These are phyloP conservation scores for Crithidia sp. DNA, from an alignment of 208 protist genomes.

Conservation along the genomic window DNA sequence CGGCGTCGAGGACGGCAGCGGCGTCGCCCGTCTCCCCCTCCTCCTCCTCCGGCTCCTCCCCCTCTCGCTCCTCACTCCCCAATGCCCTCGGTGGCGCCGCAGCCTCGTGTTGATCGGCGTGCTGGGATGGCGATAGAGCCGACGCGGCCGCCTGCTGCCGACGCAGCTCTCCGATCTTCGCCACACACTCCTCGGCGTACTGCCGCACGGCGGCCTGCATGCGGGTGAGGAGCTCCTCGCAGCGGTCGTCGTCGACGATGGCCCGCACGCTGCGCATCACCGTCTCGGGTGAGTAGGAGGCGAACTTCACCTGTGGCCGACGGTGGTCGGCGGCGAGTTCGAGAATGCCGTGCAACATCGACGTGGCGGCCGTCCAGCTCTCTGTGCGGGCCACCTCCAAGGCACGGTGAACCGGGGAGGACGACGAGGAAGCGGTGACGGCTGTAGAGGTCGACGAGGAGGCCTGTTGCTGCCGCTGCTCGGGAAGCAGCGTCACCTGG, in stretches of 20 bases:
- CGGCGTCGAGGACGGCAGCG: constrained; percentile 1
- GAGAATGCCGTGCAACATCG: constrained; percentile 53
- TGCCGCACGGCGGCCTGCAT: constrained; percentile 32
- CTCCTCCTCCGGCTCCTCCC: constrained; percentile 13
- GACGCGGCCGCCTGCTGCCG: constrained; percentile 2
- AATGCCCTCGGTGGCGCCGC: not conserved
- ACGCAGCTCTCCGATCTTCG: constrained; percentile 11
- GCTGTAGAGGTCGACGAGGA: not conserved
- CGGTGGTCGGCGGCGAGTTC: constrained; percentile 14
- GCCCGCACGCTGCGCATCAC: constrained; percentile 55
- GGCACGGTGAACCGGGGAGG: constrained; percentile 2
- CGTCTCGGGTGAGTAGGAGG: constrained; percentile 54
- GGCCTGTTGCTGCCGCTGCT: constrained; percentile 4
- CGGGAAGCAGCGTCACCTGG: constrained; percentile 34
- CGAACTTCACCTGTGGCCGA: constrained; percentile 31
- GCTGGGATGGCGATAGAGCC: not conserved
- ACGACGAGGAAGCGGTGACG: not conserved
- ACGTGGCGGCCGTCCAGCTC: constrained; percentile 20
- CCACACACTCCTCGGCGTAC: constrained; percentile 34
- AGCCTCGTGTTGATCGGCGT: not conserved
- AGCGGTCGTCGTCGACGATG: constrained; percentile 48
- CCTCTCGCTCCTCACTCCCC: not conserved
- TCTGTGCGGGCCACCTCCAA: constrained; percentile 6
- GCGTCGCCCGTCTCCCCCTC: not conserved
- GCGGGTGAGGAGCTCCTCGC: constrained; percentile 23